Base-by-base conservation (phyloP, 2,329 filamentous ascomycete species). In the Plenodomus tracheiphilus region DNA sequence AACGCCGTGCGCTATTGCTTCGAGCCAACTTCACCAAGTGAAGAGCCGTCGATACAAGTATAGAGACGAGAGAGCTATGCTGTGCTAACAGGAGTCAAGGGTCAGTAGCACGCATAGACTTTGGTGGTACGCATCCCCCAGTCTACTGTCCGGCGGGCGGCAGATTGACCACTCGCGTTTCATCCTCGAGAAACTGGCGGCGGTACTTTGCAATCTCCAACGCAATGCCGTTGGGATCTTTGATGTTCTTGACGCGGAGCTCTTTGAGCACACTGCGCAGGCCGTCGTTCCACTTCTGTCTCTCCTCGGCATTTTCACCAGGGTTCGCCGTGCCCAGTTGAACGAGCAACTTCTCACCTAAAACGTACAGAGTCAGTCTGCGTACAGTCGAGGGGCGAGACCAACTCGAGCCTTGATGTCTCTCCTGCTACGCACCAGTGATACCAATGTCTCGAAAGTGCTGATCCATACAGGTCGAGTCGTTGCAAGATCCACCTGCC, bases 391-490 rank as follows among this genome's bases (percentile, higher is more conserved):
- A 68, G 64, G 68, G 69, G 64, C 61, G 50, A 59, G 28, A 32
- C 28, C 9, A 32, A 32, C 28, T 32, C 28, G 13, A 32, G 28
- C 28, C 28, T 8, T 32, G 11, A 32, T 32, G 11, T 32, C 28
- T 32, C 28, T 32, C 28, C 28, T 32, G 28, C 28, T 32, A 32
- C 28, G 84, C 82, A 95, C 90, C 90, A 75, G 81, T 83, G 66
- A 90, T 77, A 65, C 76, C 78, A 76, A 93, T 87, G 53, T 84
- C 79, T 60, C 81, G 79, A 69, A 96, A 92, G 75, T 99, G 94
- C 77, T 97, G 86, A 57, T 77, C 86, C 47, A 84, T 76, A 75
- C 94, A 99, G 46, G 82, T 78, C 50, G 76, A 70, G 66, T 92
- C 89, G 59, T 87, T 86, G 81, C 94, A 97, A 58, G 79, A 77